Conservation (phyloP, 228 moss, liverwort and hornwort genomes). For the Sphagnum fallax region DNA sequence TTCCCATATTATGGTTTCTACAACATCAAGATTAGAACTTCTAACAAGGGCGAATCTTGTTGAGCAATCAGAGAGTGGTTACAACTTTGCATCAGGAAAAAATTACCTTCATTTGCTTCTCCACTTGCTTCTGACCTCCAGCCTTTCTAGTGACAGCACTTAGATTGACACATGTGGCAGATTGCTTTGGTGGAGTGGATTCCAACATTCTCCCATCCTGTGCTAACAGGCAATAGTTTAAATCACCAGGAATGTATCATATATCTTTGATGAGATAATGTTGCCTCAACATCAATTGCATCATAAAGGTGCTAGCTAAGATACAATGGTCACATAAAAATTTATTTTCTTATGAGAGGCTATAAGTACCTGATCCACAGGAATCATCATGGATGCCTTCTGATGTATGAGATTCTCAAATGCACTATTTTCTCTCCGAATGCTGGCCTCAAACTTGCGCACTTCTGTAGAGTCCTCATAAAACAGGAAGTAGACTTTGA, state of each 20-base stretch:
- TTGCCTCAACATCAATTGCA: no score
- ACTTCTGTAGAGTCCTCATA: constrained; percentile 92
- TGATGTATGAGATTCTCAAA: constrained; percentile 89
- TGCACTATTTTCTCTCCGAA: constrained; percentile 72
- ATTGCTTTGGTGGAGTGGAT: constrained; percentile 41
- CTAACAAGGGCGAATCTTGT: no score
- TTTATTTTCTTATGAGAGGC: no score
- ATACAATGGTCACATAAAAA: no score
- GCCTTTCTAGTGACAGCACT: constrained; percentile 79
- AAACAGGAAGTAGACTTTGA: constrained; percentile 87
- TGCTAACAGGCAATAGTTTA: background rate
- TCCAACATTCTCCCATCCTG: constrained; percentile 94
- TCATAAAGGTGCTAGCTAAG: no score
- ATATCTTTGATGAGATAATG: no score
- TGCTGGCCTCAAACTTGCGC: constrained; percentile 84
- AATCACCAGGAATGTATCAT: no score
- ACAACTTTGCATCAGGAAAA: no score
- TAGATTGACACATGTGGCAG: constrained; percentile 84
- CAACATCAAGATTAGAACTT: no score
- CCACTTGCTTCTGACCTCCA: constrained; percentile 69
- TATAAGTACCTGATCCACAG: constrained; percentile 77
- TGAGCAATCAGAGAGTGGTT: no score
- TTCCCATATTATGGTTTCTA: no score
- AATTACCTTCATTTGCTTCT: constrained; percentile 81
- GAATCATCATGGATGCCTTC: constrained; percentile 98